phyloP scores from a whole-genome alignment of 169 alveolate genomes.

The Plasmodium inui region DNA sequence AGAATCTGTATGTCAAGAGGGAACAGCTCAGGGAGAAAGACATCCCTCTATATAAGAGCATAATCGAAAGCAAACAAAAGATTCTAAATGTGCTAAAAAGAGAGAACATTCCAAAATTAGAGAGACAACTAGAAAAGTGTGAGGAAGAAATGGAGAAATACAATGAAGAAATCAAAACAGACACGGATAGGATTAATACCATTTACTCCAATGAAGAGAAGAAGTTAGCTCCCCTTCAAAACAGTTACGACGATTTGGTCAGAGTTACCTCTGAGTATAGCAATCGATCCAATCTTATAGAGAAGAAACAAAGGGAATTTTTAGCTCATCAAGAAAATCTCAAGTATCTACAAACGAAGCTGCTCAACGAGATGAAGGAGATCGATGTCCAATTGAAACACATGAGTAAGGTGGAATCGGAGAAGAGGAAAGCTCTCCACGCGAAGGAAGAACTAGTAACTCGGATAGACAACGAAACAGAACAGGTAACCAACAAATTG shows the following conservation, averaged over 20 bases:
- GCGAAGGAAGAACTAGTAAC: slow-evolving; percentile 12
- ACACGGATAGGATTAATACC: slow-evolving; percentile 69
- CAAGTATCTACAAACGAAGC: slow-evolving; percentile 40
- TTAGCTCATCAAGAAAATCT: slow-evolving; percentile 25
- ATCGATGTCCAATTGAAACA: slow-evolving; percentile 50
- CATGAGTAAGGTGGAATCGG: slow-evolving; percentile 20
- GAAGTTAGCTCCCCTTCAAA: slow-evolving; percentile 83
- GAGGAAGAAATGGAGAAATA: slow-evolving; percentile 80
- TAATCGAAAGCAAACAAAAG: slow-evolving; percentile 77
- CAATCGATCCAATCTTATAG: slow-evolving; percentile 77
- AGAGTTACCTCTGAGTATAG: slow-evolving; percentile 75
- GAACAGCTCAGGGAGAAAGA: slow-evolving; percentile 78
- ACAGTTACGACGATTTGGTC: slow-evolving; percentile 72
- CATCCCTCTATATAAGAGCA: slow-evolving; percentile 71
- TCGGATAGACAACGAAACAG: slow-evolving; percentile 39
- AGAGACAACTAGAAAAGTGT: slow-evolving; percentile 79
- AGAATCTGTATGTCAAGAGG: slow-evolving; percentile 76
- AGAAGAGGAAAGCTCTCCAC: slow-evolving; percentile 19
- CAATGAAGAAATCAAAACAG: slow-evolving; percentile 77
- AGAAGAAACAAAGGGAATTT: slow-evolving; percentile 54
- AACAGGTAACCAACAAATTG: slow-evolving; percentile 11
- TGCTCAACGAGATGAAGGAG: slow-evolving; percentile 52
- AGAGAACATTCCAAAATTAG: slow-evolving; percentile 78
- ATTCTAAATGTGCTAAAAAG: slow-evolving; percentile 68
- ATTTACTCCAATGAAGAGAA: slow-evolving; percentile 78